These are phyloP conservation scores for Talaromyces sp. DNA, from an alignment of 2,329 filamentous ascomycete species.

Conservation along the genomic window DNA sequence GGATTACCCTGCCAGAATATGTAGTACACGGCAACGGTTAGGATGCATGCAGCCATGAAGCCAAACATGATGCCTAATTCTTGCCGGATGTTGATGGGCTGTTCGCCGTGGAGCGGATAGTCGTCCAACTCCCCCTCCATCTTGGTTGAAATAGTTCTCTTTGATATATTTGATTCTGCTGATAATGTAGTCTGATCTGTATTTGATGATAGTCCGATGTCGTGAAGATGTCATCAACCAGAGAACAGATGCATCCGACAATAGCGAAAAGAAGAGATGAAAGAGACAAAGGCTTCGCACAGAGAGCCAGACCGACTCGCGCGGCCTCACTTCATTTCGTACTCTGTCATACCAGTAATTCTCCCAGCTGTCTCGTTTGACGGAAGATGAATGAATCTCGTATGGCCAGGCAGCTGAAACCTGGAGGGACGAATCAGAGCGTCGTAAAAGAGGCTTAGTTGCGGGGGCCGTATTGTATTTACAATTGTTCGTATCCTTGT, in stretches of 20 bases:
- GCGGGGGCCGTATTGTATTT: constrained; percentile 4
- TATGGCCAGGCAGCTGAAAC: background rate
- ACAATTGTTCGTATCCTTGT: background rate
- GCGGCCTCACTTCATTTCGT: background rate
- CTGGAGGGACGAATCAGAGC: background rate
- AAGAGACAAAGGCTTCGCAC: background rate
- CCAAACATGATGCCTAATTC: constrained; percentile 42
- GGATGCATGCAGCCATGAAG: constrained; percentile 33
- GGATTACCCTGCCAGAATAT: constrained; percentile 33
- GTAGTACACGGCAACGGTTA: constrained; percentile 35
- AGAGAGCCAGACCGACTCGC: background rate
- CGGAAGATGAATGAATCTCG: background rate
- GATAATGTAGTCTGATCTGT: background rate
- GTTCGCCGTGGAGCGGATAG: background rate
- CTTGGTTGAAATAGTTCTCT: constrained; percentile 21
- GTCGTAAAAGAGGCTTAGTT: background rate
- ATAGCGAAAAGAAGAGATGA: background rate
- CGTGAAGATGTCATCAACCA: background rate
- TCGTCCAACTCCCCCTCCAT: constrained; percentile 2
- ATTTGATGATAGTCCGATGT: background rate
- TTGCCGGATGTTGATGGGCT: constrained; percentile 27
- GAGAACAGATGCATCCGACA: background rate
- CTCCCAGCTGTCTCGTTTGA: background rate
- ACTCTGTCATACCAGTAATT: background rate
- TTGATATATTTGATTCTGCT: background rate